These are phyloP conservation scores for Chenopodium formosanum DNA, from an alignment of 148 eudicot genomes.

Conservation along the genomic window DNA sequence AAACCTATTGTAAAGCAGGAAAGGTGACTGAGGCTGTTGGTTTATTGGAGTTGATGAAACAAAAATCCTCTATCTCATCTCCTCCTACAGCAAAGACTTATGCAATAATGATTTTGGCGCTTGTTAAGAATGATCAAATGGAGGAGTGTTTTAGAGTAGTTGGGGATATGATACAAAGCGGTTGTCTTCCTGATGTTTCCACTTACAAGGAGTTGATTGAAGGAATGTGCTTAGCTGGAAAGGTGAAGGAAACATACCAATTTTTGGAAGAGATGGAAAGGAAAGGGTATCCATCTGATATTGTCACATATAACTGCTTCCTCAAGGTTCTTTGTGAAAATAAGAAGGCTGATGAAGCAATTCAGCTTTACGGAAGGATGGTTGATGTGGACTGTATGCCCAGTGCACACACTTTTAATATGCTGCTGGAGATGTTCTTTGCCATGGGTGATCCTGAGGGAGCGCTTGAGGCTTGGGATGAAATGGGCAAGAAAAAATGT, in stretches of 20 bases:
- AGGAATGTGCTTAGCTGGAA: slow-evolving; percentile 78
- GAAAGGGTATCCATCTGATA: slow-evolving; percentile 91
- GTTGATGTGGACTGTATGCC: slow-evolving; percentile 61
- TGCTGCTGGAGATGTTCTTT: slow-evolving; percentile 77
- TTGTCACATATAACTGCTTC: slow-evolving; percentile 90
- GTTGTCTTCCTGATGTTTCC: slow-evolving; percentile 92
- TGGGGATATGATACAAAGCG: slow-evolving; percentile 70
- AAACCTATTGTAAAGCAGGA: slow-evolving; percentile 73
- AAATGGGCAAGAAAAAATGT: slow-evolving; percentile 72
- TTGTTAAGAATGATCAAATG: slow-evolving; percentile 54
- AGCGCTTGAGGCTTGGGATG: slow-evolving; percentile 76
- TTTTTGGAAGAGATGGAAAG: slow-evolving; percentile 79
- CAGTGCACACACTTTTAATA: slow-evolving; percentile 86
- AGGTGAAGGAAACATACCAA: slow-evolving; percentile 64
- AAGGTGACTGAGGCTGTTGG: slow-evolving; percentile 72
- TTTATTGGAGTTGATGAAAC: slow-evolving; percentile 70
- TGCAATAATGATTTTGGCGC: slow-evolving; percentile 66
- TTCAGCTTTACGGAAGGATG: slow-evolving; percentile 64
- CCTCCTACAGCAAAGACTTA: slow-evolving; percentile 92
- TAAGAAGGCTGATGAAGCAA: slow-evolving; percentile 60
- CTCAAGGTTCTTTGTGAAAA: slow-evolving; percentile 89
- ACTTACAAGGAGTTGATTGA: slow-evolving; percentile 87
- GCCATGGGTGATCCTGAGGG: slow-evolving; percentile 62
- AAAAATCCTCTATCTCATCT: slow-evolving; percentile 50
- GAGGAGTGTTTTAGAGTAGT: slow-evolving; percentile 64